Conservation (phyloP, 2,329 filamentous ascomycete species). For the Chaetomiaceae sp. region DNA sequence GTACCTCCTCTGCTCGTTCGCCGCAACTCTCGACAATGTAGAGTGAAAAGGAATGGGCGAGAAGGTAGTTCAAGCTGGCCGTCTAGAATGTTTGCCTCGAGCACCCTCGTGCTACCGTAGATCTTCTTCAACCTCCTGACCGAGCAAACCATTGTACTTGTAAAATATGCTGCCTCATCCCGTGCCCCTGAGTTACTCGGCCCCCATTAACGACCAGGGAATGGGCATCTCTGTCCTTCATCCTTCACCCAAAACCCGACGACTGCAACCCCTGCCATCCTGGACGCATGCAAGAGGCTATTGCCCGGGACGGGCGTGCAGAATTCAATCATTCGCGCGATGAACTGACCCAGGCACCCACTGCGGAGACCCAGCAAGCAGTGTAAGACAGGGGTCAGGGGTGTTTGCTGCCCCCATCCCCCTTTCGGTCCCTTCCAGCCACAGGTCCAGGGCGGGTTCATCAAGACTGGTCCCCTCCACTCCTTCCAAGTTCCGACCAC, state of each 20-base stretch:
- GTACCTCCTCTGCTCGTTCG: background rate
- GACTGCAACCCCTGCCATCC: conserved; percentile 9
- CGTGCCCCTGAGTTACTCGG: background rate
- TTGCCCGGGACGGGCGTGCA: too few species aligned
- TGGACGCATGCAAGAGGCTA: too few species aligned
- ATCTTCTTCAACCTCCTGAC: too few species aligned
- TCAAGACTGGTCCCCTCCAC: background rate
- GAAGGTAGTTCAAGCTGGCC: too few species aligned
- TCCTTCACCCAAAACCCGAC: background rate
- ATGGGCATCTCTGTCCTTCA: background rate
- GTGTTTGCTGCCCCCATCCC: conserved; percentile 13
- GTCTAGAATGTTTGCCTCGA: too few species aligned
- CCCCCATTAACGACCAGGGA: background rate
- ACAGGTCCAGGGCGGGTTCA: background rate
- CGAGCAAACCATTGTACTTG: too few species aligned
- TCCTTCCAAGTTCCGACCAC: background rate
- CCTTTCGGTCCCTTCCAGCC: conserved; percentile 13
- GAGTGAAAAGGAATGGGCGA: too few species aligned
- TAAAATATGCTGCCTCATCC: too few species aligned
- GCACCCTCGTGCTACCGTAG: too few species aligned
- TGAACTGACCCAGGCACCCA: conserved; percentile 18
- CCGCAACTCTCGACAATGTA: background rate
- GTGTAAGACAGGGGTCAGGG: conserved; percentile 24
- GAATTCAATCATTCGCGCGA: conserved; percentile 14
- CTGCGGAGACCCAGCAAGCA: conserved; percentile 19